Conservation (phyloP, 129 eudicot genomes). For the Saposhnikovia divaricata region DNA sequence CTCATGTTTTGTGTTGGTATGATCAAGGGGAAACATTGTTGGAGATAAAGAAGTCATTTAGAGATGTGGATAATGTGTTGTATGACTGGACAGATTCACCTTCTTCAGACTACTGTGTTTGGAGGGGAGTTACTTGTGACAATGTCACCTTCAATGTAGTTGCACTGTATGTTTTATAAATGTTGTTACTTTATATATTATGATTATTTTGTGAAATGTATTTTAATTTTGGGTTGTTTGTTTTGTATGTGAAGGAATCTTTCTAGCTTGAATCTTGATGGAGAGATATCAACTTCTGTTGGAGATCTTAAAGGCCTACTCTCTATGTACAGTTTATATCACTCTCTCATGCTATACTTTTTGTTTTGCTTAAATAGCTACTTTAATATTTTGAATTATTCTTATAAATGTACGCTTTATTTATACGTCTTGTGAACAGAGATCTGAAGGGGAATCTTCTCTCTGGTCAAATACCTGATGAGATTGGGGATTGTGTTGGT, state of each 20-base stretch:
- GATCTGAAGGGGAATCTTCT: slow-evolving; percentile 77
- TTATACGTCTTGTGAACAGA: slow-evolving; percentile 27
- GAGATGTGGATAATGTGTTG: slow-evolving; percentile 91
- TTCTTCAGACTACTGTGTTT: slow-evolving; percentile 75
- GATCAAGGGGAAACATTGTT: slow-evolving; percentile 58
- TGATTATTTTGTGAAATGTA: background rate
- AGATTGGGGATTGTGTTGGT: slow-evolving; percentile 80
- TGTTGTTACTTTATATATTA: background rate
- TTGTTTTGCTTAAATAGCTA: background rate
- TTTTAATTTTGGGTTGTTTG: slow-evolving; percentile 4
- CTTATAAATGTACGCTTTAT: background rate
- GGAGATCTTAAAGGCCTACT: slow-evolving; percentile 70
- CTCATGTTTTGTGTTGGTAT: background rate
- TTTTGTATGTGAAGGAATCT: slow-evolving; percentile 50
- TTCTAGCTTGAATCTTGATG: slow-evolving; percentile 90
- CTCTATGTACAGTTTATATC: slow-evolving; percentile 51
- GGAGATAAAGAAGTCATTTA: slow-evolving; percentile 93
- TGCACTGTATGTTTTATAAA: slow-evolving; percentile 45
- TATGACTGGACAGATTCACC: slow-evolving; percentile 96
- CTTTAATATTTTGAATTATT: background rate
- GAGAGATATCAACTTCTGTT: slow-evolving; percentile 87
- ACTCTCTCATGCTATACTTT: slow-evolving; percentile 7
- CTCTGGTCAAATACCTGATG: slow-evolving; percentile 96
- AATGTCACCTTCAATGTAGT: slow-evolving; percentile 91
- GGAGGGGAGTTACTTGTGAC: slow-evolving; percentile 96